phyloP scores from a whole-genome alignment of 2,329 filamentous ascomycete genomes.

The Fusarium sp. region DNA sequence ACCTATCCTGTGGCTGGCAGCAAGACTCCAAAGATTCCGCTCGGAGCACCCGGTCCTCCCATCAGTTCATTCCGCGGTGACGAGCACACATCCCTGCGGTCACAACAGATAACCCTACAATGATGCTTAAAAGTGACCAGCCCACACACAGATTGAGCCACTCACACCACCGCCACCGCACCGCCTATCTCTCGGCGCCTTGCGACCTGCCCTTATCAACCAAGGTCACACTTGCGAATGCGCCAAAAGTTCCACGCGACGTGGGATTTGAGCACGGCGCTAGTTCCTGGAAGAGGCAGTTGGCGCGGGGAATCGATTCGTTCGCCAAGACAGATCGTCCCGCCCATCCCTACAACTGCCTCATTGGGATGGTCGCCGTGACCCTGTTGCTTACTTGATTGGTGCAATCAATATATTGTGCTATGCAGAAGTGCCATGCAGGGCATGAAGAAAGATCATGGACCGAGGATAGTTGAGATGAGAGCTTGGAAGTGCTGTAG shows the following conservation, averaged over 20 bases:
- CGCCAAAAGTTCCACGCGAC: slow-evolving; percentile 37
- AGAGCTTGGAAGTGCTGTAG: neutral
- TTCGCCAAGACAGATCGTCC: slow-evolving; percentile 35
- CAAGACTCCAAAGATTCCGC: neutral
- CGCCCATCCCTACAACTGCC: slow-evolving; percentile 35
- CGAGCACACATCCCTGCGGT: slow-evolving; percentile 18
- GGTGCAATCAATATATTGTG: slow-evolving; percentile 25
- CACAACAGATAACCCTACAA: slow-evolving; percentile 30
- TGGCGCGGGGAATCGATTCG: slow-evolving; percentile 23
- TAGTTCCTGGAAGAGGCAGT: slow-evolving; percentile 41
- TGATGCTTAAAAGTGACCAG: slow-evolving; percentile 25
- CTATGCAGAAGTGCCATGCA: slow-evolving; percentile 28
- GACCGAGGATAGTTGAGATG: neutral
- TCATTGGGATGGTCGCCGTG: slow-evolving; percentile 31
- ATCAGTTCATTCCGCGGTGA: slow-evolving; percentile 11
- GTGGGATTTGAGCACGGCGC: slow-evolving; percentile 35
- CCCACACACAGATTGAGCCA: neutral
- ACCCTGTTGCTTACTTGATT: neutral
- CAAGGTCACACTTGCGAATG: slow-evolving; percentile 28
- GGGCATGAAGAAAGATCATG: slow-evolving; percentile 1
- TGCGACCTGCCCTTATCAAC: slow-evolving; percentile 44
- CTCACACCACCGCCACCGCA: neutral
- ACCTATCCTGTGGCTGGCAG: neutral
- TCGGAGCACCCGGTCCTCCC: slow-evolving; percentile 9
- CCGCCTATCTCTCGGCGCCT: slow-evolving; percentile 9